Base-by-base conservation (phyloP, 2,329 filamentous ascomycete species). In the Pseudogymnoascus sp. region DNA sequence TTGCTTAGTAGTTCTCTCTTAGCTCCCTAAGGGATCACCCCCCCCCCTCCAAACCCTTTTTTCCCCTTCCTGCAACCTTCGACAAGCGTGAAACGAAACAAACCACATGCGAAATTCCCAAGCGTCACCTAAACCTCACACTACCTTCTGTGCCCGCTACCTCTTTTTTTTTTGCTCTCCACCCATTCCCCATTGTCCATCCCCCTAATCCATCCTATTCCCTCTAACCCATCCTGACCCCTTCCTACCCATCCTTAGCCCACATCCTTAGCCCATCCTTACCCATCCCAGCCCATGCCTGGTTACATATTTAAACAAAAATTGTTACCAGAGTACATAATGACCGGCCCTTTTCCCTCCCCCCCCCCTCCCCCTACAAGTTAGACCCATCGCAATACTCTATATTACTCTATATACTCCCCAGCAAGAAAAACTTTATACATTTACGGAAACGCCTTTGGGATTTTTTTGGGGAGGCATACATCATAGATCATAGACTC, bases 371-470 rank as follows among this genome's bases (percentile, higher is more conserved):
- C 42, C 42, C 21, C 42, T 44, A 44, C 40, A 44, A 44, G 40
- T 44, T 44, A 25, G 44, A 50, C 23, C 44, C 44, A 50, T 50
- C 44, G 23, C 23, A 50, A 50, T 50, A 50, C 21, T 50, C 44
- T 50, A 50, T 50, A 50, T n/a, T 50, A 50, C 44, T 50, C 44
- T 50, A 28, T 50, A 50, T 50, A 12, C 44, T 50, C 44, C 38
- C 44, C 44, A 44, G 40, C 6, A 2, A 25, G n/a, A 50, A 50
- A 50, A 50, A 28, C 12, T 50, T 50, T 25, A 28, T 50, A 50
- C 44, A 28, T 50, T 50, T 28, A 50, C 44, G 16, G 23, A 16
- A 16, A 50, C 21, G 21, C 10, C 44, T 50, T n/a, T 50, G 44
- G 12, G 1, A n/a, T n/a, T 25, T 50, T 50, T 28, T 42, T 28